Conservation (phyloP, 371 early-diverging fungal species). For the Mucor sp. region DNA sequence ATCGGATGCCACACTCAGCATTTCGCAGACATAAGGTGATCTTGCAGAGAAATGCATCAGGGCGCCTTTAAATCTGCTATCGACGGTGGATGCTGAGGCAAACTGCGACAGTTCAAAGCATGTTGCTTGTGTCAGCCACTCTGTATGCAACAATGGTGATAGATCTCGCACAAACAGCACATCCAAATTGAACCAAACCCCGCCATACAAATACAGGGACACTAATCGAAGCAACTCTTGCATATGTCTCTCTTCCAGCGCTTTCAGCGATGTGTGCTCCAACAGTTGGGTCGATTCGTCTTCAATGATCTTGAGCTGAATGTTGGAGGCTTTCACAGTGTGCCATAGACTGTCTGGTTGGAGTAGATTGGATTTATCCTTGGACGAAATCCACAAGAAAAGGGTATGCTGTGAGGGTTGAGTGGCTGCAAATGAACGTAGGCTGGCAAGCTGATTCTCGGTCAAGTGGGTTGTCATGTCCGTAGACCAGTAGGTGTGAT, state of each 20-base stretch:
- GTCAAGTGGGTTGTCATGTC: conserved; percentile 26
- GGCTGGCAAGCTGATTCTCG: conserved; percentile 28
- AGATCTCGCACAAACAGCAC: conserved; percentile 45
- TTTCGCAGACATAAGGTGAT: conserved; percentile 50
- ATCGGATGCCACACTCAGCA: conserved; percentile 21
- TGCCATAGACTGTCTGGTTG: conserved; percentile 17
- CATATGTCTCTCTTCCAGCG: background rate
- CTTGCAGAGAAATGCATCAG: conserved; percentile 39
- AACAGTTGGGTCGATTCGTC: background rate
- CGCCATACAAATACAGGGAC: conserved; percentile 42
- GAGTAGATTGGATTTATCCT: conserved; percentile 7
- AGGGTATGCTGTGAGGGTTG: conserved; percentile 31
- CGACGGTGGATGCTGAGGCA: conserved; percentile 26
- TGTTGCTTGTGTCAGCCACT: conserved; percentile 48
- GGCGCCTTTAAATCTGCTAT: conserved; percentile 30
- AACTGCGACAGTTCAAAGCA: conserved; percentile 27
- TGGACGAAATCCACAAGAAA: conserved; percentile 47
- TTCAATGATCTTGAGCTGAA: conserved; percentile 30
- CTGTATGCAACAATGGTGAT: conserved; percentile 37
- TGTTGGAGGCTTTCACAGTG: background rate
- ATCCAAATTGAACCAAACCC: conserved; percentile 51
- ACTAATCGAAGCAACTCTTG: conserved; percentile 25
- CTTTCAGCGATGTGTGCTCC: background rate
- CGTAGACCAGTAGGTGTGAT: conserved; percentile 18
- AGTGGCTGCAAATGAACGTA: conserved; percentile 49